These are phyloP conservation scores for Infundibulicybe gibba DNA, from an alignment of 768 basidiomycete genomes.

Conservation along the genomic window DNA sequence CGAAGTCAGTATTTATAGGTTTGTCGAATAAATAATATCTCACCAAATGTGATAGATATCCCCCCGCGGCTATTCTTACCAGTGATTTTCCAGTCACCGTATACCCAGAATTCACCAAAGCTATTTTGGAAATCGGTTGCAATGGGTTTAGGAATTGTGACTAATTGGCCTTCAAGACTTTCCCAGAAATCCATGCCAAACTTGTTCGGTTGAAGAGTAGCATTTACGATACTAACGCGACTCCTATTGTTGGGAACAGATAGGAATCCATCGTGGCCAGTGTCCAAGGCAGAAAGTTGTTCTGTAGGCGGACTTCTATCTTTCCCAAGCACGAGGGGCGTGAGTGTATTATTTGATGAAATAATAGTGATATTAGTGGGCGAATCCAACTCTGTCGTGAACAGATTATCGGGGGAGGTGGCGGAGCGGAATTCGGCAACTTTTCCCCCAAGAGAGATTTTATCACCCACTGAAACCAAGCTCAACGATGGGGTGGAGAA, in stretches of 20 bases:
- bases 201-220: slow-evolving; percentile 42
- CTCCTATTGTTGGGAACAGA: slow-evolving; percentile 52
- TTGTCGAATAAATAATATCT: slow-evolving; percentile 3
- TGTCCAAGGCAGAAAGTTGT: slow-evolving; percentile 44
- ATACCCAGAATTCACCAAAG: slow-evolving; percentile 57
- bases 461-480: slow-evolving; percentile 43
- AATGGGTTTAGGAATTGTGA: slow-evolving; percentile 44
- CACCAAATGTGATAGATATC: slow-evolving; percentile 46
- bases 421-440: slow-evolving; percentile 50
- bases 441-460: slow-evolving; percentile 37
- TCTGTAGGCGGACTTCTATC: slow-evolving; percentile 52
- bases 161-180: slow-evolving; percentile 56
- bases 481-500: slow-evolving; percentile 36
- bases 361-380: slow-evolving; percentile 39
- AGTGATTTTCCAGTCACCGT: slow-evolving; percentile 52
- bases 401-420: slow-evolving; percentile 39
- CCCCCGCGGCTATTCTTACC: slow-evolving; percentile 56
- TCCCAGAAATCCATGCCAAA: slow-evolving; percentile 66
- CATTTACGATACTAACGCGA: slow-evolving; percentile 39
- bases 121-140: slow-evolving; percentile 47
- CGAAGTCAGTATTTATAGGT: background rate
- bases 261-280: slow-evolving; percentile 50
- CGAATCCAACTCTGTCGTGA: slow-evolving; percentile 43
- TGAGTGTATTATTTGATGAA: slow-evolving; percentile 42
- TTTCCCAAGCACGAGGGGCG: slow-evolving; percentile 46